phyloP scores from a whole-genome alignment of 2,329 filamentous ascomycete genomes.

The Verticillium klebahnii region DNA sequence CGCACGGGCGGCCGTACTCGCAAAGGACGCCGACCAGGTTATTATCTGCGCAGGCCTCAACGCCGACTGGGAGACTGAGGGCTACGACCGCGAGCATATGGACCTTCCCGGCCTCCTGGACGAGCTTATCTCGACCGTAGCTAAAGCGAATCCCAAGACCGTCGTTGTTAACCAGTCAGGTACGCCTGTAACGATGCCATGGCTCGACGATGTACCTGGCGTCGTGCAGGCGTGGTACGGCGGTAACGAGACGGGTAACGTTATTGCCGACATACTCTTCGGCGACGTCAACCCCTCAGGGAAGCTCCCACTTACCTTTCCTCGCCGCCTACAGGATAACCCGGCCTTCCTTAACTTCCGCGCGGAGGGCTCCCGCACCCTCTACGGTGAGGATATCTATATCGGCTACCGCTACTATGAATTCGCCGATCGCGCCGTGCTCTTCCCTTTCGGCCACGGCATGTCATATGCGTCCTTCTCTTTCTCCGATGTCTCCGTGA shows the following conservation, averaged over 20 bases:
- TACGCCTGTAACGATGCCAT: conserved; percentile 68
- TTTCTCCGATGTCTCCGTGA: conserved; percentile 44
- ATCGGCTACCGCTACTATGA: conserved; percentile 80
- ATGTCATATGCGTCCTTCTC: conserved; percentile 71
- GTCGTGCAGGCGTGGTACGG: conserved; percentile 79
- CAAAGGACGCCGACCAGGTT: conserved; percentile 68
- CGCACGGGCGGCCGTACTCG: conserved; percentile 60
- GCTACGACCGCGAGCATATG: conserved; percentile 72
- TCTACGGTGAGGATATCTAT: conserved; percentile 78
- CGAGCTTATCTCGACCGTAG: conserved; percentile 61
- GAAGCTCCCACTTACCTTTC: conserved; percentile 76
- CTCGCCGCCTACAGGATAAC: conserved; percentile 63
- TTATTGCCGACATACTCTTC: conserved; percentile 74
- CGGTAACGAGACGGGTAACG: conserved; percentile 78
- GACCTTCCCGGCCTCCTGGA: conserved; percentile 71
- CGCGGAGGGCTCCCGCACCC: conserved; percentile 62
- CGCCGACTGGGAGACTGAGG: conserved; percentile 76
- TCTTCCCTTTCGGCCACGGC: conserved; percentile 79
- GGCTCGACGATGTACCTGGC: conserved; percentile 51
- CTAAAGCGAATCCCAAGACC: conserved; percentile 62
- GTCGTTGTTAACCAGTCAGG: conserved; percentile 74
- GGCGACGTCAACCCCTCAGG: conserved; percentile 69
- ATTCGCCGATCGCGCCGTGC: conserved; percentile 54
- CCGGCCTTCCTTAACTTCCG: conserved; percentile 72
- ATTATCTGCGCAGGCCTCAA: conserved; percentile 72